Conservation (phyloP, 441 rosid species). For the Manihot esculenta region DNA sequence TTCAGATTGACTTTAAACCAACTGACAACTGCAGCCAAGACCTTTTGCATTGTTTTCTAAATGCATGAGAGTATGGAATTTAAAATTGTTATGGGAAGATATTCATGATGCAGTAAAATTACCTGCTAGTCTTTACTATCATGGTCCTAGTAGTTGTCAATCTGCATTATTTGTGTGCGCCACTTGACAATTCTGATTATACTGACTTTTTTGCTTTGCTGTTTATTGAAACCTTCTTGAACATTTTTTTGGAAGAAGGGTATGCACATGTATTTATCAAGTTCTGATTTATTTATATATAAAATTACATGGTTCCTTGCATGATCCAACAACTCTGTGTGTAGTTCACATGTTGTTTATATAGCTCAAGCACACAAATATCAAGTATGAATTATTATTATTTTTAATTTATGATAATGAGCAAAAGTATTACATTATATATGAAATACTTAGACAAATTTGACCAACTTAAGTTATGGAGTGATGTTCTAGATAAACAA, state of each 20-base stretch:
- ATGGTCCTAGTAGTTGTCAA: neutral
- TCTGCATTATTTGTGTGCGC: neutral
- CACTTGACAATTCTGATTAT: neutral
- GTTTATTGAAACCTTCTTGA: neutral
- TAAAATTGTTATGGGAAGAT: neutral
- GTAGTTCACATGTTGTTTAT: neutral
- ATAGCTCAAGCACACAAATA: no score
- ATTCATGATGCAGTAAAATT: neutral
- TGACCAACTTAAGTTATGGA: no score
- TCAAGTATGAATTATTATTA: no score
- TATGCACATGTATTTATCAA: neutral
- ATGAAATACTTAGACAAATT: no score
- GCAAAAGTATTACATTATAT: no score
- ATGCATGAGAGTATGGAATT: slow-evolving; percentile 2
- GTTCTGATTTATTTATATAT: neutral
- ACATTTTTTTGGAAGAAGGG: neutral
- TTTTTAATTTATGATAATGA: no score
- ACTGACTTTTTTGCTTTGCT: neutral
- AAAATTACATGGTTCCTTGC: neutral
- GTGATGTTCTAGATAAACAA: no score
- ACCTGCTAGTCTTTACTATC: neutral
- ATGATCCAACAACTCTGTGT: neutral
- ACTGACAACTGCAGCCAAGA: no score
- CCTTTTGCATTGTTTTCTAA: neutral
- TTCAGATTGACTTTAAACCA: neutral